A percentile compares a stretch with the other conserved stretches of the same genome.
Conservation (phyloP, 495 filamentous ascomycete genomes). For the Extremus antarcticus region DNA sequence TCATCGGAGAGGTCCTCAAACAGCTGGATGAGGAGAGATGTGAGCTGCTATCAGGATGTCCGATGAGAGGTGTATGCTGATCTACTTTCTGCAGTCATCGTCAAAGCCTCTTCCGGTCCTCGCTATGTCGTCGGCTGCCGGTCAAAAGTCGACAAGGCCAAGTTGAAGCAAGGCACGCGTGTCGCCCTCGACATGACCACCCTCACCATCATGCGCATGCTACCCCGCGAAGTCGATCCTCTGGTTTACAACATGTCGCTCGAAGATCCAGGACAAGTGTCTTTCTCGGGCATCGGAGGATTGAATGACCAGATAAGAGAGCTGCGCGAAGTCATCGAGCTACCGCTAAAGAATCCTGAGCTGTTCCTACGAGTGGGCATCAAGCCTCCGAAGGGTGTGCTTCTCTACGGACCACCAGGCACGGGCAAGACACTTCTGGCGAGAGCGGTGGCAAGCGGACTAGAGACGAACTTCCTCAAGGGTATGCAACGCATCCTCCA, state of each 20-base stretch:
- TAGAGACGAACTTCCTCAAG: constrained; percentile 98
- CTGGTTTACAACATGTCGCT: constrained; percentile 99
- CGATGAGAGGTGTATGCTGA: no score
- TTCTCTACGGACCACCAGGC: constrained; percentile 94
- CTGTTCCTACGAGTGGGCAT: constrained; percentile 95
- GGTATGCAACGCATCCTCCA: constrained; percentile 40
- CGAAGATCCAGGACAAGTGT: constrained; percentile 95
- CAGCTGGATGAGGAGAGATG: constrained; percentile 98
- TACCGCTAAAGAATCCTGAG: constrained; percentile 97
- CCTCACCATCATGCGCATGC: constrained; percentile 99
- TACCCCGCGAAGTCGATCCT: constrained; percentile 96
- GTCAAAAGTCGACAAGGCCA: constrained; percentile 91
- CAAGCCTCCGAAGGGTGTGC: constrained; percentile 95
- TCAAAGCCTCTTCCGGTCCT: constrained; percentile 91
- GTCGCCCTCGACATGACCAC: constrained; percentile 99
- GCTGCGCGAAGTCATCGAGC: constrained; percentile 92
- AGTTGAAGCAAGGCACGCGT: constrained; percentile 95
- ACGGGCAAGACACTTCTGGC: constrained; percentile 96
- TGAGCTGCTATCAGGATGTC: constrained; percentile 48
- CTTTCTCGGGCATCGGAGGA: constrained; percentile 97
- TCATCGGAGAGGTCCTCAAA: constrained; percentile 97
- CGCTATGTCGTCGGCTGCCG: constrained; percentile 98
- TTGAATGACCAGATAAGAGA: constrained; percentile 98
- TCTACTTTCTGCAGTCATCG: constrained; percentile 48
- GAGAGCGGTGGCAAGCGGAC: constrained; percentile 86